Percentiles rank a stretch among this genome's conserved stretches.
Evolutionary conservation across 345 rosid genomes (phyloP).

Genomic region (Atalantia buxifolia): DNA sequence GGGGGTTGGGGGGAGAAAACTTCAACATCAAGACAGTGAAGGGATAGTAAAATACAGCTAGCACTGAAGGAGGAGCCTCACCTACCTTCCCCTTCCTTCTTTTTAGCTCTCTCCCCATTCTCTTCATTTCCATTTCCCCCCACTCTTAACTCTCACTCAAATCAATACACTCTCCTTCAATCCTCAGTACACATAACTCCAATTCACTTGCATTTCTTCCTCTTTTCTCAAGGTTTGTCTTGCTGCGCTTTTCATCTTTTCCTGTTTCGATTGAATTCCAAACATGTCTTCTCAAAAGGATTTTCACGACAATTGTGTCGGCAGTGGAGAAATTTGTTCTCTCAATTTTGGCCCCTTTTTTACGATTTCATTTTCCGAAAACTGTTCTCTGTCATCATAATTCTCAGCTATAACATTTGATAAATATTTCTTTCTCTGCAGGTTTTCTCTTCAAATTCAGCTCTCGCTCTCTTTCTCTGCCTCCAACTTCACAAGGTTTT

Average conservation of each 20-base stretch:
- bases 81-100: slow-evolving; percentile 40
- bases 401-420: too few species aligned
- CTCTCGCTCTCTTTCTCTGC: not conserved
- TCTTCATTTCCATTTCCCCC: not conserved
- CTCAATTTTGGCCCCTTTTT: too few species aligned
- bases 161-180: too few species aligned
- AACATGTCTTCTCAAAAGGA: too few species aligned
- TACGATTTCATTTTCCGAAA: not conserved
- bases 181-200: too few species aligned
- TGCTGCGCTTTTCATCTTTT: too few species aligned
- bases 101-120: slow-evolving; percentile 12
- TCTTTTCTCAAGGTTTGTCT: too few species aligned
- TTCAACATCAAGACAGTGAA: slow-evolving; percentile 51
- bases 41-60: slow-evolving; percentile 57
- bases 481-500: not conserved
- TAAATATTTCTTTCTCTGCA: not conserved
- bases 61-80: slow-evolving; percentile 57
- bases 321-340: too few species aligned
- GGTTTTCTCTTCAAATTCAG: not conserved
- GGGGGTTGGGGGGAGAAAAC: slow-evolving; percentile 34
- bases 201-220: too few species aligned
- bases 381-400: too few species aligned
- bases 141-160: not conserved
- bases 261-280: too few species aligned
- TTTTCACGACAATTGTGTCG: too few species aligned